Evolutionary conservation across 1,284 basidiomycete genomes (phyloP), one percentile per base, ranked within the genome.

Genomic region (Microbotryum silenes-acaulis): DNA sequence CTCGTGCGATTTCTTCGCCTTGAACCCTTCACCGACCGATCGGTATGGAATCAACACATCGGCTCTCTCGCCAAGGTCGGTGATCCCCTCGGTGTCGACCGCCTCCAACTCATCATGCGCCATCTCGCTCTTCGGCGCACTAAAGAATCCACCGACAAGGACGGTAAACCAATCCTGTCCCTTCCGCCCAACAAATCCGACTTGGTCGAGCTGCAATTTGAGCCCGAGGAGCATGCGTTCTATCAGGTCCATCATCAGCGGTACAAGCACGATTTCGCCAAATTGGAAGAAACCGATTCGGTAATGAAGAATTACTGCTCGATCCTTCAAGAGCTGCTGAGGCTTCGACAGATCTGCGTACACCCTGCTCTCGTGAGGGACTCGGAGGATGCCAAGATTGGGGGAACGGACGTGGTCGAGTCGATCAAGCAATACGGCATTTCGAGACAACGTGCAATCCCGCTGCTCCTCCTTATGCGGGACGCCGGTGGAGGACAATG

Each of bases 221-320:
- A 88, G 70, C 78, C 82, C 27, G 81, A 85, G 66, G 96, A 99
- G 74, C 85, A 88, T 71, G 80, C 79, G 29, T 85, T 96, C 54
- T 99, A 99, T 77, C 83, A 91, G 71, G n/a, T 42, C 33, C 90
- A 91, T 76, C 92, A 91, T 79, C 81, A 81, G 60, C 86, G 88
- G 74, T 92, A 89, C 63, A 90, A 90, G 77, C 87, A 88, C 57
- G 89, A 92, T 74, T 96, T 97, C 75, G 84, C 84, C 67, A 86
- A 90, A 73, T 81, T 97, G 60, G 81, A 85, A 75, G 88, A 88
- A 74, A 88, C 89, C 70, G 89, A 93, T 51, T 93, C 74, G 74
- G 86, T 96, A 55, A 90, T 91, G 85, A 93, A 93, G 82, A 97
- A 97, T 74, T 97, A 97, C 72, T 94, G 96, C 62, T 91, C 92